Evolutionary conservation across 148 eudicot species (phyloP), one percentile per base, ranked within the genome.

Genomic region (Fagopyrum tataricum): DNA sequence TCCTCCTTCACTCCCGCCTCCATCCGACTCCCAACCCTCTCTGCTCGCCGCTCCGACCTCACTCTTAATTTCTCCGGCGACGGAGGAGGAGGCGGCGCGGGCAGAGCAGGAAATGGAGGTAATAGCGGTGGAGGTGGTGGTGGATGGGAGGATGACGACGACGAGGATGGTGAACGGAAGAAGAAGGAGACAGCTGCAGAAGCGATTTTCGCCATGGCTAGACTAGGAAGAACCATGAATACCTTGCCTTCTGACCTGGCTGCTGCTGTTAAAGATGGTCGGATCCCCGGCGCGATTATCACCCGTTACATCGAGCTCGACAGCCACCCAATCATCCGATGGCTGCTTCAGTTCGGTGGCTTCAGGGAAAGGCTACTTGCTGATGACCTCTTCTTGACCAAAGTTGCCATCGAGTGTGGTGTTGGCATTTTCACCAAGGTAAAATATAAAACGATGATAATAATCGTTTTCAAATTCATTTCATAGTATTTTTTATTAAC

Each of bases 381-480:
- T 14, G 96, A 91, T 76, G 96, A 91, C 80, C 89, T 91, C 14
- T 91, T 91, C 84, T 80, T 91, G 82, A 67, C 93, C 41, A 91
- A 91, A 79, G 93, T 88, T 73, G 93, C 78, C 4, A 91, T 91
- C 18, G 97, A 92, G 71, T 92, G 97, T 76, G 97, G 97, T 44
- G 90, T 92, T 78, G 97, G 97, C 14, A 85, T 90, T 74, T 92
- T 92, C 74, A 92, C 97, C 43, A 92, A 92, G 97, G 97, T 68
- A 31, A 31, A 1, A 31, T 31, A n/a, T n/a, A n/a, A n/a, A n/a
- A n/a, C n/a, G n/a, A n/a, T n/a, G n/a, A n/a, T n/a, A n/a, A n/a
- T n/a, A n/a, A n/a, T n/a, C n/a, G n/a, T n/a, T n/a, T n/a, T n/a
- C n/a, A n/a, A n/a, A n/a, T n/a, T n/a, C n/a, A n/a, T n/a, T n/a